Evolutionary conservation across 768 basidiomycete species (phyloP).

Genomic region (Daedaleopsis sinensis): DNA sequence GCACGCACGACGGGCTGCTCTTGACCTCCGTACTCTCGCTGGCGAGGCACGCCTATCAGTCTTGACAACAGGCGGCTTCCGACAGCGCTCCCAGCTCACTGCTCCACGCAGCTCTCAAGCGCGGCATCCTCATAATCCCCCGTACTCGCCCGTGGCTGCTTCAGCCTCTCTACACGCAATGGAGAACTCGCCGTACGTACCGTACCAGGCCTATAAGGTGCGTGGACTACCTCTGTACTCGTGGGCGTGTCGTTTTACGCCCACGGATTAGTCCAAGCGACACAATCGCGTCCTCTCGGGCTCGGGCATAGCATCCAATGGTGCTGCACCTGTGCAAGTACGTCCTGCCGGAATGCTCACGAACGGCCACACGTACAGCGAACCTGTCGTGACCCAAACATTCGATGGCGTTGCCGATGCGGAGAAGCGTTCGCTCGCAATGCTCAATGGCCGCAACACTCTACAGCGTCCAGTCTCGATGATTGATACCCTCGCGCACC

Average conservation of each 20-base stretch:
- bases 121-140: background rate
- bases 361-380: slow-evolving; percentile 24
- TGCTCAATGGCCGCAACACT: slow-evolving; percentile 8
- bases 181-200: slow-evolving; percentile 38
- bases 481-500: slow-evolving; percentile 21
- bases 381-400: slow-evolving; percentile 17
- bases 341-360: slow-evolving; percentile 7
- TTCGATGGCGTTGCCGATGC: slow-evolving; percentile 15
- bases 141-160: slow-evolving; percentile 1
- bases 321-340: background rate
- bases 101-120: slow-evolving; percentile 13
- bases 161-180: slow-evolving; percentile 17
- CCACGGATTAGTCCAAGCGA: slow-evolving; percentile 44
- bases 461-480: slow-evolving; percentile 26
- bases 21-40: background rate
- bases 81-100: slow-evolving; percentile 14
- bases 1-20: background rate
- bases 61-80: slow-evolving; percentile 10
- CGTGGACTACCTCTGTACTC: slow-evolving; percentile 1
- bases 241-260: background rate
- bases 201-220: slow-evolving; percentile 55
- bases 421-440: slow-evolving; percentile 15
- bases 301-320: slow-evolving; percentile 15
- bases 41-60: background rate
- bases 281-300: slow-evolving; percentile 45